Percentiles rank a stretch among this genome's conserved stretches.
phyloP scores from a whole-genome alignment of 108 stramenopile species.

The Pseudonitzschia multiseries region DNA sequence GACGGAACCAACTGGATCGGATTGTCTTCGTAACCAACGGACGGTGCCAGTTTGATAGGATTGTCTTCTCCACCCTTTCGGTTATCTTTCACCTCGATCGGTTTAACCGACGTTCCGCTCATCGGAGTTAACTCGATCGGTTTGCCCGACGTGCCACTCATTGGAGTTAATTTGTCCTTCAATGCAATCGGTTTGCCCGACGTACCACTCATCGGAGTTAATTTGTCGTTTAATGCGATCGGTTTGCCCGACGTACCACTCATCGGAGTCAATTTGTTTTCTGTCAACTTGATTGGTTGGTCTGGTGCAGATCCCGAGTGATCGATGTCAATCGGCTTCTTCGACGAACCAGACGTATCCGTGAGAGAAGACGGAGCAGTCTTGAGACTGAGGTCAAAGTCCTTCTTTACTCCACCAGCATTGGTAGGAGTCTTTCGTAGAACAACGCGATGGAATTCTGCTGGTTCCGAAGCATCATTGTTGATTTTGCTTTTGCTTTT shows the following conservation, averaged over 20 bases:
- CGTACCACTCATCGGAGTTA: conserved; percentile 6
- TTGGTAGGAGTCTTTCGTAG: conserved; percentile 16
- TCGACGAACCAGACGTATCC: conserved; percentile 12
- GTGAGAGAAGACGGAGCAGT: conserved; percentile 5
- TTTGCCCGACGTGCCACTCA: conserved; percentile 3
- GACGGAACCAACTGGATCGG: conserved; percentile 26
- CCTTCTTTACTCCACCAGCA: conserved; percentile 8
- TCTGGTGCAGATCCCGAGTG: not conserved
- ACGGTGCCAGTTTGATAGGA: conserved; percentile 28
- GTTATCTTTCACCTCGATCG: conserved; percentile 1
- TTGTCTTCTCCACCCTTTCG: conserved; percentile 26
- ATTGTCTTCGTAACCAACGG: not conserved
- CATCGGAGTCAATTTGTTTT: not conserved
- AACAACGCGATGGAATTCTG: conserved; percentile 26
- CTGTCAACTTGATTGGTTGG: conserved; percentile 18
- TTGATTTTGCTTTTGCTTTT: not conserved
- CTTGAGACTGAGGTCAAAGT: not conserved
- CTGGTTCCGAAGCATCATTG: not conserved
- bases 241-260: not conserved
- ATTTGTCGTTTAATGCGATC: not conserved
- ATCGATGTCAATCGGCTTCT: conserved; percentile 2
- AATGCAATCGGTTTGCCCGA: conserved; percentile 25
- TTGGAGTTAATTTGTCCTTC: not conserved
- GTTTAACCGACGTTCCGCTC: not conserved
- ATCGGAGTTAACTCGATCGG: not conserved